Percentiles rank a stretch among this genome's conserved stretches.
Conservation (phyloP, 2,329 filamentous ascomycete genomes). For the Pseudonectria buxi region DNA sequence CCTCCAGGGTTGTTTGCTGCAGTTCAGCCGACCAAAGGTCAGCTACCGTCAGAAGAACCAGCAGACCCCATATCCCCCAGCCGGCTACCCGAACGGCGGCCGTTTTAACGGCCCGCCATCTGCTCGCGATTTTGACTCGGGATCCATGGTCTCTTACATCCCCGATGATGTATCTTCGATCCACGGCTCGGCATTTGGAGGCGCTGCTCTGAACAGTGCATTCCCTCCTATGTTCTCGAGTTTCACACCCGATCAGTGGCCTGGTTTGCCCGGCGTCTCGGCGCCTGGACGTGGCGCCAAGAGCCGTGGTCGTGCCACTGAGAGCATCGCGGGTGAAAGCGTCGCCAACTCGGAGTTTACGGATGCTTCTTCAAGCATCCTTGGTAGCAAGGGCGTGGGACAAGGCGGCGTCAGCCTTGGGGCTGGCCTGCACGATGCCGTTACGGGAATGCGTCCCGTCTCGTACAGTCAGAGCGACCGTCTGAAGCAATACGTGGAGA, state of each 20-base stretch:
- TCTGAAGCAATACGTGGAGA: conserved; percentile 90
- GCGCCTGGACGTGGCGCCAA: conserved; percentile 58
- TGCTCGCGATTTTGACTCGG: conserved; percentile 60
- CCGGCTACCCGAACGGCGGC: conserved; percentile 31
- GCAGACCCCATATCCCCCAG: conserved; percentile 61
- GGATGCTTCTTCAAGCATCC: conserved; percentile 71
- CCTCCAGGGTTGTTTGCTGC: conserved; percentile 87
- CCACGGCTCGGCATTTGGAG: conserved; percentile 83
- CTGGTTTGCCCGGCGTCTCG: conserved; percentile 63
- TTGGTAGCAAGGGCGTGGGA: conserved; percentile 66
- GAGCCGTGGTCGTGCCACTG: conserved; percentile 58
- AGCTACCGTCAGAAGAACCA: conserved; percentile 83
- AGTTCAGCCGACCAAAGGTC: conserved; percentile 91
- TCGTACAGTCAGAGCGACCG: conserved; percentile 64
- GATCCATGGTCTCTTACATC: conserved; percentile 90
- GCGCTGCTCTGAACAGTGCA: conserved; percentile 63
- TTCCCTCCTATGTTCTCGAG: conserved; percentile 95
- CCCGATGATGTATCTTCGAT: conserved; percentile 96
- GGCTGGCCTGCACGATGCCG: conserved; percentile 67
- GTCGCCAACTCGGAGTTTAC: conserved; percentile 87
- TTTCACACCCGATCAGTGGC: conserved; percentile 85
- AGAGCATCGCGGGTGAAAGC: conserved; percentile 85
- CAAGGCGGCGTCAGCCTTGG: conserved; percentile 84
- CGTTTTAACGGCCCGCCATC: conserved; percentile 36
- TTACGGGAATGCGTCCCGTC: conserved; percentile 56